Percentiles rank a stretch among this genome's conserved stretches.
phyloP scores from a whole-genome alignment of 768 basidiomycete species.

The Boletus bicolor region DNA sequence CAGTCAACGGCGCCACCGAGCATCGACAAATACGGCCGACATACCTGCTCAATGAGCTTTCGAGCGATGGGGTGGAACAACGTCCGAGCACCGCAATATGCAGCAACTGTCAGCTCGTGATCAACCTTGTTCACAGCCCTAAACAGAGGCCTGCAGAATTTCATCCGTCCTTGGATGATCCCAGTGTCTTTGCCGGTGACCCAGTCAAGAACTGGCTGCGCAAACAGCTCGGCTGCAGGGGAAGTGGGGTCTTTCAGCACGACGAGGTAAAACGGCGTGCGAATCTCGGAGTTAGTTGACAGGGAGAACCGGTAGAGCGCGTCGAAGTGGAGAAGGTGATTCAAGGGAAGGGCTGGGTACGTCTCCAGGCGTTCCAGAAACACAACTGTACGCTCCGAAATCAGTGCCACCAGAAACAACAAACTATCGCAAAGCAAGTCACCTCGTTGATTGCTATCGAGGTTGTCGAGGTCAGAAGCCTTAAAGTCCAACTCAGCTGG shows the following conservation, averaged over 20 bases:
- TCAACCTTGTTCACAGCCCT: slow-evolving; percentile 39
- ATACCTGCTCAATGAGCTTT: slow-evolving; percentile 48
- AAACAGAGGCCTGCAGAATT: slow-evolving; percentile 52
- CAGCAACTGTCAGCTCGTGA: slow-evolving; percentile 31
- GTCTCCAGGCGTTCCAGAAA: slow-evolving; percentile 54
- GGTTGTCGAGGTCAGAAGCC: slow-evolving; percentile 42
- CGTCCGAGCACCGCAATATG: slow-evolving; percentile 32
- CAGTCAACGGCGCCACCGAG: background rate
- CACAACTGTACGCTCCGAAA: slow-evolving; percentile 36
- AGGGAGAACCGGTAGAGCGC: slow-evolving; percentile 41
- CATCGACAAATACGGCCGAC: background rate
- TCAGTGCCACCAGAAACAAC: background rate
- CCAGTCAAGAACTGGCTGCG: slow-evolving; percentile 43
- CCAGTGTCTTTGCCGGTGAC: slow-evolving; percentile 40
- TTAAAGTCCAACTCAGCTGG: slow-evolving; percentile 40
- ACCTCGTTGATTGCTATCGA: slow-evolving; percentile 53
- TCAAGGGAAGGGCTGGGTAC: slow-evolving; percentile 40
- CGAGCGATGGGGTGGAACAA: slow-evolving; percentile 52
- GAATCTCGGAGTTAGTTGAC: slow-evolving; percentile 49
- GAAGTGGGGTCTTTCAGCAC: slow-evolving; percentile 40
- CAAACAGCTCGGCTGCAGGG: slow-evolving; percentile 30
- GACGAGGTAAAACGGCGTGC: slow-evolving; percentile 49
- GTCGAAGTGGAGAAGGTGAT: slow-evolving; percentile 43
- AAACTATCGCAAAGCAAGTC: background rate
- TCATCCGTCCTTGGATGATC: slow-evolving; percentile 51